Conservation (phyloP, 257 asterid species). For the Coffea eugenioides region DNA sequence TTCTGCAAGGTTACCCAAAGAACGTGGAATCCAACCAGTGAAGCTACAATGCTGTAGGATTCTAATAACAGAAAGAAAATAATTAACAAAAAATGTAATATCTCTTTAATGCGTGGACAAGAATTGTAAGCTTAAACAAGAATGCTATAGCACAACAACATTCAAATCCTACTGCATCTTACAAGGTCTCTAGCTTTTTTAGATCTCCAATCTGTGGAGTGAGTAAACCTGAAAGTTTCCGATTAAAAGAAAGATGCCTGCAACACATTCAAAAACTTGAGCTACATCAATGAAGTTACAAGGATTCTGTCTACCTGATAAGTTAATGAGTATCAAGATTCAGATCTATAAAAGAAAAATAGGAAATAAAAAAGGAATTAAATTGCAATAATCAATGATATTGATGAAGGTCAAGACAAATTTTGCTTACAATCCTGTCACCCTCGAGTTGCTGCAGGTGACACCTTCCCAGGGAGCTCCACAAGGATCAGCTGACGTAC, state of each 20-base stretch:
- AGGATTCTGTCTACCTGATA: too few species aligned
- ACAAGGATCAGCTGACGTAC: constrained; percentile 62
- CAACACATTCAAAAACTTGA: too few species aligned
- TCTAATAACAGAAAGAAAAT: constrained; percentile 33
- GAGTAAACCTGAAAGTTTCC: constrained; percentile 60
- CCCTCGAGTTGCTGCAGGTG: constrained; percentile 62
- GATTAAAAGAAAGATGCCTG: constrained; percentile 79
- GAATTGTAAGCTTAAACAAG: too few species aligned
- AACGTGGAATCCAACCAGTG: constrained; percentile 61
- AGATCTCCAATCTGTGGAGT: constrained; percentile 75
- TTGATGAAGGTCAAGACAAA: too few species aligned
- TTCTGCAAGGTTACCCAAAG: constrained; percentile 63
- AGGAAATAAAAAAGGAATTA: too few species aligned
- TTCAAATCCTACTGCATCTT: constrained; percentile 18
- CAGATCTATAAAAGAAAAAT: too few species aligned
- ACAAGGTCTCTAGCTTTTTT: constrained; percentile 58
- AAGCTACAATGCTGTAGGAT: constrained; percentile 78
- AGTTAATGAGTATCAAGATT: too few species aligned
- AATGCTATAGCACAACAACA: not conserved
- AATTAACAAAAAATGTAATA: not conserved
- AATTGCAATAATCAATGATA: too few species aligned
- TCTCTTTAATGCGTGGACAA: not conserved
- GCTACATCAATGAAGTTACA: too few species aligned
- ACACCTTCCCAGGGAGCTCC: constrained; percentile 64
- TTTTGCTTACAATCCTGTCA: constrained; percentile 53